Percentiles rank a stretch among this genome's conserved stretches.
Evolutionary conservation across 1,284 basidiomycete species (phyloP).

Genomic region (Fomitopsis schrenkii): DNA sequence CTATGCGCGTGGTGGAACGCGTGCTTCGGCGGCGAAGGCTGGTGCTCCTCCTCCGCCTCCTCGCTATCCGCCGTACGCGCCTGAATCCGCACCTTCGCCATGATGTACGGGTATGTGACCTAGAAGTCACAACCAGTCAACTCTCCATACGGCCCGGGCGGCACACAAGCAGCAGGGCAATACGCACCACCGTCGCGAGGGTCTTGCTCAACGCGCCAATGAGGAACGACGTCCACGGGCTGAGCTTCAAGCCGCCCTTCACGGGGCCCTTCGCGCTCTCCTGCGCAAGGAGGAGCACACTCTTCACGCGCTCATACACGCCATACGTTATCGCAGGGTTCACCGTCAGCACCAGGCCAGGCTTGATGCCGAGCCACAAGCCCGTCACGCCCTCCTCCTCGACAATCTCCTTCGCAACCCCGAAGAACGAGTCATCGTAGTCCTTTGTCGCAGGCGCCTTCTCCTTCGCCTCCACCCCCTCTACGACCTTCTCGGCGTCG

Average conservation of each 20-base stretch:
- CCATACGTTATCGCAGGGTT: constrained; percentile 99
- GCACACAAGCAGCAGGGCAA: constrained; percentile 3
- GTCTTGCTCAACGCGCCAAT: constrained; percentile 96
- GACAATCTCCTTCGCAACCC: constrained; percentile 84
- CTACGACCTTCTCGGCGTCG: constrained; percentile 8
- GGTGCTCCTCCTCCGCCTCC: constrained; percentile 40
- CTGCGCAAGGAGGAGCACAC: constrained; percentile 52
- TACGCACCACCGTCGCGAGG: constrained; percentile 86
- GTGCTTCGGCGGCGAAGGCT: constrained; percentile 31
- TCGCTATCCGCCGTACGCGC: constrained; percentile 62
- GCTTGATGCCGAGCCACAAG: constrained; percentile 92
- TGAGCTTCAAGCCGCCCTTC: constrained; percentile 50
- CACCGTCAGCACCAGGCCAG: constrained; percentile 88
- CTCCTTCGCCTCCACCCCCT: constrained; percentile 54
- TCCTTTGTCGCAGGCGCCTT: constrained; percentile 33
- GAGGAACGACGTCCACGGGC: constrained; percentile 79
- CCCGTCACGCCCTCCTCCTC: constrained; percentile 90
- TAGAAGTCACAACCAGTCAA: constrained; percentile 23
- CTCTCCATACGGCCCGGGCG: background rate
- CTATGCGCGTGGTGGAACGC: constrained; percentile 33
- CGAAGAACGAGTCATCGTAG: constrained; percentile 68
- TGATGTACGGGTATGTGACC: constrained; percentile 92
- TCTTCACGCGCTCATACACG: constrained; percentile 90
- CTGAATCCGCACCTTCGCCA: constrained; percentile 98
- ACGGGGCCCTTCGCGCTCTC: constrained; percentile 37